Percentiles rank a stretch among this genome's conserved stretches.
These are phyloP conservation scores for Penicillium dipodomyicola DNA, from an alignment of 495 filamentous ascomycete genomes.

Conservation along the genomic window DNA sequence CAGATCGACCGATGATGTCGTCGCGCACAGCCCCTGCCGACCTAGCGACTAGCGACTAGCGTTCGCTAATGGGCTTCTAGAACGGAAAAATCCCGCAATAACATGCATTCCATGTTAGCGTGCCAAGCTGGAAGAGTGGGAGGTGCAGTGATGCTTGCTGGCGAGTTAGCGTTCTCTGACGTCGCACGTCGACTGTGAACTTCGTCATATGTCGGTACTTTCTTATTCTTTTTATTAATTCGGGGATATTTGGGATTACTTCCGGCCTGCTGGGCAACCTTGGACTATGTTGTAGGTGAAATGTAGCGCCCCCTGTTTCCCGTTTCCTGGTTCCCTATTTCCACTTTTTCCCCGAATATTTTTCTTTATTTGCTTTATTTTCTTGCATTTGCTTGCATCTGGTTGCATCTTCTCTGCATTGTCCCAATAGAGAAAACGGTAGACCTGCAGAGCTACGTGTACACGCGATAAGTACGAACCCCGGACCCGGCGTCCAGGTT, in stretches of 20 bases:
- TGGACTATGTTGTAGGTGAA: neutral
- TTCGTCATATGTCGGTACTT: neutral
- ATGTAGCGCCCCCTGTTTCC: neutral
- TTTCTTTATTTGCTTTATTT: neutral
- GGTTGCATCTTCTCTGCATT: neutral
- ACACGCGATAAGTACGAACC: neutral
- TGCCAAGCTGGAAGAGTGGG: neutral
- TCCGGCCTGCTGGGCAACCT: neutral
- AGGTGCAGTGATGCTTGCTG: neutral
- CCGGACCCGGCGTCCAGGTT: neutral
- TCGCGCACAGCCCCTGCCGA: conserved; percentile 18
- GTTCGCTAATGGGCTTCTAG: conserved; percentile 20
- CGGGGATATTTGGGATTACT: neutral
- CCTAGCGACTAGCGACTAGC: neutral
- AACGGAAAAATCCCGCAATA: conserved; percentile 28
- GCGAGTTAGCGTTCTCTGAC: neutral
- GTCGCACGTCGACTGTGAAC: conserved; percentile 1
- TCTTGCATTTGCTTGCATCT: neutral
- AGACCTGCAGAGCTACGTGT: neutral
- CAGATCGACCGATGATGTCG: conserved; percentile 16
- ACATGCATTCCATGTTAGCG: conserved; percentile 2
- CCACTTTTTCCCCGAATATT: neutral
- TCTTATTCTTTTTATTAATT: neutral
- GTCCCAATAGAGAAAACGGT: neutral
- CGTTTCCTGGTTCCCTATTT: neutral